Conservation (phyloP, 768 basidiomycete genomes). For the Trametes cinnabarina region DNA sequence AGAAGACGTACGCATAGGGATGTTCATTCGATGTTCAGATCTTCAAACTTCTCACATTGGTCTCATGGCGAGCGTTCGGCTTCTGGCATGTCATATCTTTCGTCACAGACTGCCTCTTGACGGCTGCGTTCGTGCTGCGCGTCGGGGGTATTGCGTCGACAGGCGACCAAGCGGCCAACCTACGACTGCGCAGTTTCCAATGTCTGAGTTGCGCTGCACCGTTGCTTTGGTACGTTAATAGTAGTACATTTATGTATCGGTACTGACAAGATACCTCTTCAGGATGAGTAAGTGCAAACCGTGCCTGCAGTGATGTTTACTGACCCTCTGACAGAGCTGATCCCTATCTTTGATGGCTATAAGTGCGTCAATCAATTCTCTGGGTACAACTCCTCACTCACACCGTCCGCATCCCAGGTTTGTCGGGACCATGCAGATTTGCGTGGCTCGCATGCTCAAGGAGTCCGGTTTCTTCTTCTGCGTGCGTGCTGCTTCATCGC, state of each 20-base stretch:
- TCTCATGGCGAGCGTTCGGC: conserved; percentile 76
- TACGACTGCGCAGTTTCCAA: conserved; percentile 77
- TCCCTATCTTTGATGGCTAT: conserved; percentile 79
- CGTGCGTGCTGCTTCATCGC: conserved; percentile 37
- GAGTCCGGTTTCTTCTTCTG: conserved; percentile 92
- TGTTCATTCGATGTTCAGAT: conserved; percentile 36
- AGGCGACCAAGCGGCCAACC: conserved; percentile 35
- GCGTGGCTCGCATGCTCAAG: conserved; percentile 87
- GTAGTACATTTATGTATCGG: too few relatives aligned
- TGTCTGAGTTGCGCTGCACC: conserved; percentile 85
- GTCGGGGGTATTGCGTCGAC: conserved; percentile 48
- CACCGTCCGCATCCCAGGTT: conserved; percentile 55
- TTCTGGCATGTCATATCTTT: conserved; percentile 77
- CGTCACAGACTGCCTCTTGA: conserved; percentile 68
- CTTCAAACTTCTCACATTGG: conserved; percentile 67
- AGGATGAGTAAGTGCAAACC: conserved; percentile 74
- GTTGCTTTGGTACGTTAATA: conserved; percentile 69
- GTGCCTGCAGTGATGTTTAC: too few relatives aligned
- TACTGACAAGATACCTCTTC: too few relatives aligned
- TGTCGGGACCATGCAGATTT: conserved; percentile 92
- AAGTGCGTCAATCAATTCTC: conserved; percentile 50
- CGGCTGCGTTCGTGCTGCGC: conserved; percentile 74
- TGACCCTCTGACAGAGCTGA: too few relatives aligned
- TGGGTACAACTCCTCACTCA: too few relatives aligned
- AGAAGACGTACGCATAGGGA: not conserved